Evolutionary conservation across 2,329 filamentous ascomycete species (phyloP).

Genomic region (Coleophoma cylindrospora): DNA sequence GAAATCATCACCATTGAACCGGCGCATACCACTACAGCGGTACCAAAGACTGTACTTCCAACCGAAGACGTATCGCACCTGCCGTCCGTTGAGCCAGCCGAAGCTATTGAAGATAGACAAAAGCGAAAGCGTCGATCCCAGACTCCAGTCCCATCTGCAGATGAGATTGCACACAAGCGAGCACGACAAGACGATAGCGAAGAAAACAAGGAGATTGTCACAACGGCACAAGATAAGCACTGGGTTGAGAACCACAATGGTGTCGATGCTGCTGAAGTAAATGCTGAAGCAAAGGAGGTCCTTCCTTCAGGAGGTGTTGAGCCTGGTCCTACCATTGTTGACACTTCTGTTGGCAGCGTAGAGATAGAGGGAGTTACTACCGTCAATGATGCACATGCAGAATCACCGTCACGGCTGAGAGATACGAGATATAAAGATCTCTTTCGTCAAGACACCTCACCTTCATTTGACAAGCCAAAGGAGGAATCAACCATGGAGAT

Average conservation of each 20-base stretch:
- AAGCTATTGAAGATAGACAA: constrained; percentile 45
- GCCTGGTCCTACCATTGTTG: constrained; percentile 8
- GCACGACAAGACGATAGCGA: constrained; percentile 38
- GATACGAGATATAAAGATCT: constrained; percentile 44
- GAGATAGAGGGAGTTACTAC: constrained; percentile 3
- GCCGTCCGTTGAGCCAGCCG: constrained; percentile 22
- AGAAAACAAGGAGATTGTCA: constrained; percentile 7
- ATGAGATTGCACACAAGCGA: constrained; percentile 51
- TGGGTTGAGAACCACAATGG: constrained; percentile 20
- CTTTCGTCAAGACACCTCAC: constrained; percentile 17
- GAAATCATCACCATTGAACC: background rate
- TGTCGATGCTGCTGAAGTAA: constrained; percentile 10
- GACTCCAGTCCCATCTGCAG: constrained; percentile 51
- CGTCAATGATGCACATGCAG: constrained; percentile 1
- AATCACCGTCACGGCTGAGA: constrained; percentile 8
- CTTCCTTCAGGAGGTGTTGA: background rate
- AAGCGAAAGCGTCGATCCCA: constrained; percentile 65
- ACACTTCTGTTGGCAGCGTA: constrained; percentile 13
- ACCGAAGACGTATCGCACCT: constrained; percentile 9
- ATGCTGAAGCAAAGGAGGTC: constrained; percentile 5
- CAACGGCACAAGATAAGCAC: constrained; percentile 12
- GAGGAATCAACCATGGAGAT: background rate
- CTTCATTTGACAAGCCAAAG: background rate
- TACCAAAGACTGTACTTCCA: constrained; percentile 7
- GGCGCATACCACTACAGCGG: constrained; percentile 12